A percentile compares a stretch with the other conserved stretches of the same genome.
These are phyloP conservation scores for Phellopilus nigrolimitatus DNA, from an alignment of 1,284 basidiomycete genomes.

Conservation along the genomic window DNA sequence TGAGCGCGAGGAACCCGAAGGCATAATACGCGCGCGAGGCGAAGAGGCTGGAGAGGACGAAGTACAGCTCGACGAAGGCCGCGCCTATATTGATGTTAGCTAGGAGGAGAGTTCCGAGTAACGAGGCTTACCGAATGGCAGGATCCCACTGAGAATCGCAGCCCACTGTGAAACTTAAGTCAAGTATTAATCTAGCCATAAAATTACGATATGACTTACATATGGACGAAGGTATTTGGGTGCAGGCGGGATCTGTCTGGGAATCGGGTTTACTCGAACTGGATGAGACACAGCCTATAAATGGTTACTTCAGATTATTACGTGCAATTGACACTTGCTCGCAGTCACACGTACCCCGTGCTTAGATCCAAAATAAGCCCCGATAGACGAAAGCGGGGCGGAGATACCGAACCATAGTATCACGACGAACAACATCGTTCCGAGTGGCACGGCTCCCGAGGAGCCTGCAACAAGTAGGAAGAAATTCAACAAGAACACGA, in stretches of 20 bases:
- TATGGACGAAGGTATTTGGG: slow-evolving; percentile 81
- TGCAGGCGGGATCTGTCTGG: slow-evolving; percentile 81
- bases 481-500: slow-evolving; percentile 84
- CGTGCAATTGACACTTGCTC: slow-evolving; percentile 29
- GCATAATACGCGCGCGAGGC: slow-evolving; percentile 94
- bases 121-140: slow-evolving; percentile 73
- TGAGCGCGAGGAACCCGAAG: slow-evolving; percentile 92
- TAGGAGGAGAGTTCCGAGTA: not conserved
- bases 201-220: slow-evolving; percentile 38
- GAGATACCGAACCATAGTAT: slow-evolving; percentile 96
- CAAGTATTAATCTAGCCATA: slow-evolving; percentile 6
- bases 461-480: slow-evolving; percentile 83
- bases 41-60: slow-evolving; percentile 89
- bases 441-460: slow-evolving; percentile 95
- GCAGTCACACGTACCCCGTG: slow-evolving; percentile 88
- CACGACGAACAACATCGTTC: slow-evolving; percentile 88
- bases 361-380: slow-evolving; percentile 77
- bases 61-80: slow-evolving; percentile 94
- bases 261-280: slow-evolving; percentile 89
- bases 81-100: slow-evolving; percentile 50
- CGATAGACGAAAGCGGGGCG: slow-evolving; percentile 73
- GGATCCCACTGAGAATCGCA: slow-evolving; percentile 81
- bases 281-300: slow-evolving; percentile 68
- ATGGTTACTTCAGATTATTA: slow-evolving; percentile 12
- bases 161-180: slow-evolving; percentile 46